A percentile compares a stretch with the other conserved stretches of the same genome.
These are phyloP conservation scores for Detonula confervacea DNA, from an alignment of 352 stramenopile genomes.

Conservation along the genomic window DNA sequence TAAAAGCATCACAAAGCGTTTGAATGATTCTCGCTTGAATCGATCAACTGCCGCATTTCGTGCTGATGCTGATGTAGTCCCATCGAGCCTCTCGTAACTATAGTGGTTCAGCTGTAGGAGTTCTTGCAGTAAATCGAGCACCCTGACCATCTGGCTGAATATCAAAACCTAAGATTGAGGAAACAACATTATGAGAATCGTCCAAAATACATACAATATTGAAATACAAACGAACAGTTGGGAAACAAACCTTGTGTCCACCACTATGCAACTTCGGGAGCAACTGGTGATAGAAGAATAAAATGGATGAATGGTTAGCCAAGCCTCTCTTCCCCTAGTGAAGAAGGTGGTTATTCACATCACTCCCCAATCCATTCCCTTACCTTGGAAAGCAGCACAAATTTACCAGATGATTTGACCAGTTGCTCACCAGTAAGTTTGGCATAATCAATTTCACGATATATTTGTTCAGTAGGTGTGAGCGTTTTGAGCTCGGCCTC, in stretches of 20 bases:
- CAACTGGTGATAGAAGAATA: slow-evolving; percentile 81
- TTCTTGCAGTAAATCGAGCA: slow-evolving; percentile 98
- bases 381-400: slow-evolving; percentile 90
- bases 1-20: slow-evolving; percentile 97
- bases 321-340: background rate
- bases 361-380: slow-evolving; percentile 1
- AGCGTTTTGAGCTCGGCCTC: slow-evolving; percentile 45
- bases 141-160: slow-evolving; percentile 97
- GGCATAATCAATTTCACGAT: slow-evolving; percentile 62
- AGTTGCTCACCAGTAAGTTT: slow-evolving; percentile 84
- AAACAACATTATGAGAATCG: slow-evolving; percentile 4
- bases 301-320: slow-evolving; percentile 1
- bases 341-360: background rate
- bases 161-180: slow-evolving; percentile 87
- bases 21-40: slow-evolving; percentile 97
- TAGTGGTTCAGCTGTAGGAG: slow-evolving; percentile 90
- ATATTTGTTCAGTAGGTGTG: slow-evolving; percentile 36
- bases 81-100: slow-evolving; percentile 96
- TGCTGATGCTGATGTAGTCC: slow-evolving; percentile 91
- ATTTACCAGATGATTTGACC: slow-evolving; percentile 91
- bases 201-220: too few relatives aligned
- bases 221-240: too few relatives aligned
- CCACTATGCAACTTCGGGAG: slow-evolving; percentile 95
- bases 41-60: slow-evolving; percentile 95
- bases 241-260: slow-evolving; percentile 90